phyloP scores from a whole-genome alignment of 2,329 filamentous ascomycete genomes.

The Fusarium oxysporum region DNA sequence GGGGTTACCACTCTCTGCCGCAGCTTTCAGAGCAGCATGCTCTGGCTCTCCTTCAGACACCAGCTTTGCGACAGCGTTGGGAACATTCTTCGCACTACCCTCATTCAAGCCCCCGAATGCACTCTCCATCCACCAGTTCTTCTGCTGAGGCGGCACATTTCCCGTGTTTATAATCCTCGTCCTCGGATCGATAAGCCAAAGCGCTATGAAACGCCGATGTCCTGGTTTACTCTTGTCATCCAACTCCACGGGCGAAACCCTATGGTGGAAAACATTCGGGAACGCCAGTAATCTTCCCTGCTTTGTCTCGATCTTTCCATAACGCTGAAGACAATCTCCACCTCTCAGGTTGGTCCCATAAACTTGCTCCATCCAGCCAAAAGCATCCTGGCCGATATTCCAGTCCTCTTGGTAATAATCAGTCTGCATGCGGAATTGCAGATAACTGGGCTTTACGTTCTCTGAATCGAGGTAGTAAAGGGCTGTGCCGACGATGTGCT shows the following conservation, averaged over 20 bases:
- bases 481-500: slow-evolving; percentile 45
- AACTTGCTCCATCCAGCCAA: slow-evolving; percentile 21
- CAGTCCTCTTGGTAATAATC: background rate
- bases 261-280: slow-evolving; percentile 38
- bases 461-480: slow-evolving; percentile 44
- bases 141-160: slow-evolving; percentile 51
- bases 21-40: background rate
- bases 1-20: background rate
- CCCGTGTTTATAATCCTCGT: slow-evolving; percentile 50
- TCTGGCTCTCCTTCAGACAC: background rate
- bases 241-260: slow-evolving; percentile 56
- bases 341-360: background rate
- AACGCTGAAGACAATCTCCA: slow-evolving; percentile 16
- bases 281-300: slow-evolving; percentile 33
- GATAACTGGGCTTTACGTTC: slow-evolving; percentile 33
- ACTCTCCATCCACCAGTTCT: slow-evolving; percentile 46
- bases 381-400: background rate
- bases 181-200: slow-evolving; percentile 66
- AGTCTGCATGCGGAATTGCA: slow-evolving; percentile 39
- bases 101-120: slow-evolving; percentile 3
- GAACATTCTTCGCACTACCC: background rate
- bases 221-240: slow-evolving; percentile 60
- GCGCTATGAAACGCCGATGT: slow-evolving; percentile 62
- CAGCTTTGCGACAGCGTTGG: background rate
- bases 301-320: slow-evolving; percentile 36